Conservation (phyloP, 768 basidiomycete genomes). For the Termitomyces eurrhizus region DNA sequence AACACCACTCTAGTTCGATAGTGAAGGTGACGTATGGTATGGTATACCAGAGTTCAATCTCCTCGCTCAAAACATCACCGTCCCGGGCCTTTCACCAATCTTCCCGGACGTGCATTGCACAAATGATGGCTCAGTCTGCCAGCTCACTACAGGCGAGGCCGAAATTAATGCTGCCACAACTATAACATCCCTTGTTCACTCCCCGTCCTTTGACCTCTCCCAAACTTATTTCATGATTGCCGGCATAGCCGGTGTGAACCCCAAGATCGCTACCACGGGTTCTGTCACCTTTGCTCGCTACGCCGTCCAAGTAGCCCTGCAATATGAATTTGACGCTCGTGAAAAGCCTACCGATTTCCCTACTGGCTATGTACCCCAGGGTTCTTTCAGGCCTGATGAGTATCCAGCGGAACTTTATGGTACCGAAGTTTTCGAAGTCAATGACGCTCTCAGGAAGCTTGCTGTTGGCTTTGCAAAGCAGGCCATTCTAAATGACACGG, state of each 20-base stretch:
- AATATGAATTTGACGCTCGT: slow-evolving; percentile 13
- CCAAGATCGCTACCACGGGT: slow-evolving; percentile 9
- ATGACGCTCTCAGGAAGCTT: slow-evolving; percentile 9
- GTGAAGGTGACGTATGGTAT: slow-evolving; percentile 14
- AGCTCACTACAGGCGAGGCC: slow-evolving; percentile 11
- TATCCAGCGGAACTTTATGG: slow-evolving; percentile 11
- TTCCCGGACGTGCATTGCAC: slow-evolving; percentile 13
- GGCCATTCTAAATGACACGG: slow-evolving; percentile 8
- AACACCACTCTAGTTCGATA: slow-evolving; percentile 5
- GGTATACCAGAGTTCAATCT: slow-evolving; percentile 11
- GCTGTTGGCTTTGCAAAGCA: slow-evolving; percentile 10
- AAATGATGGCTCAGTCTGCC: slow-evolving; percentile 6
- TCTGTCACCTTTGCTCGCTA: slow-evolving; percentile 14
- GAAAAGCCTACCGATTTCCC: slow-evolving; percentile 12
- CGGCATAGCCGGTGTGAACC: slow-evolving; percentile 13
- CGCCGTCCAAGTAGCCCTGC: slow-evolving; percentile 12
- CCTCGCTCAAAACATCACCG: slow-evolving; percentile 12
- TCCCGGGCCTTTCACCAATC: slow-evolving; percentile 11
- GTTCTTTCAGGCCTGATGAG: slow-evolving; percentile 5
- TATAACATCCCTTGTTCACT: slow-evolving; percentile 10
- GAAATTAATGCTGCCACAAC: slow-evolving; percentile 15
- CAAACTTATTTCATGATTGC: slow-evolving; percentile 13
- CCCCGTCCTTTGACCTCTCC: slow-evolving; percentile 7
- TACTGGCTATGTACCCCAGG: slow-evolving; percentile 13
- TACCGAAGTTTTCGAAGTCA: slow-evolving; percentile 14